Conservation (phyloP, 805 yeast species). For the Candida corydali region DNA sequence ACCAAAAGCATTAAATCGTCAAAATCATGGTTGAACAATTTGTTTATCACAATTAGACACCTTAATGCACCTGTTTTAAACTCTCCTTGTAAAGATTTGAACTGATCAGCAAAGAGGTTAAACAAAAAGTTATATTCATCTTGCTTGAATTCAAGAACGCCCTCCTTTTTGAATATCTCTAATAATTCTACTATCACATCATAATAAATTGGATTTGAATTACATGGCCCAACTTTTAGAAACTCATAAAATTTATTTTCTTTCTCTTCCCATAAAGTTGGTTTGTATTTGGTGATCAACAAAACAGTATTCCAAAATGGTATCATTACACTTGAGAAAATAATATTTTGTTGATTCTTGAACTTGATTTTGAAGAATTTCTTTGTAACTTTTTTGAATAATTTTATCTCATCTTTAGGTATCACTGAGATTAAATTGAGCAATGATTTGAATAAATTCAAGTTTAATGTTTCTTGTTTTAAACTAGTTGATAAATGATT, state of each 20-base stretch:
- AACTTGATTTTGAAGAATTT: constrained; percentile 43
- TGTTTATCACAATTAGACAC: constrained; percentile 1
- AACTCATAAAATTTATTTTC: constrained; percentile 45
- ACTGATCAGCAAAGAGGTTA: constrained; percentile 6
- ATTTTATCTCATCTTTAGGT: constrained; percentile 13
- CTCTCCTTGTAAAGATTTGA: background rate
- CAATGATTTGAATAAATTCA: constrained; percentile 28
- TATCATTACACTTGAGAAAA: constrained; percentile 44
- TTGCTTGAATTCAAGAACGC: constrained; percentile 8
- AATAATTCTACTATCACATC: constrained; percentile 20
- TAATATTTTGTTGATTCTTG: constrained; percentile 22
- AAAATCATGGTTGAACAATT: background rate
- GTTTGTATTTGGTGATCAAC: constrained; percentile 27
- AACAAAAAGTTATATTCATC: constrained; percentile 4
- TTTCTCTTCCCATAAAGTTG: constrained; percentile 49
- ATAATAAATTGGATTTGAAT: constrained; percentile 51
- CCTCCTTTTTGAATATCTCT: background rate
- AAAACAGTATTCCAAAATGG: constrained; percentile 48
- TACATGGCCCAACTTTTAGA: constrained; percentile 50
- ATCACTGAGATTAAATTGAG: constrained; percentile 18
- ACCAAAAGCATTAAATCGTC: background rate
- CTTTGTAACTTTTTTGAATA: constrained; percentile 41
- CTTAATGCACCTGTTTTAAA: constrained; percentile 6
- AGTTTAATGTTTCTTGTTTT: constrained; percentile 21
- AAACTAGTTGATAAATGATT: constrained; percentile 23